phyloP scores from a whole-genome alignment of 225 moss, liverwort and hornwort species.

The Pleurozium schreberi region DNA sequence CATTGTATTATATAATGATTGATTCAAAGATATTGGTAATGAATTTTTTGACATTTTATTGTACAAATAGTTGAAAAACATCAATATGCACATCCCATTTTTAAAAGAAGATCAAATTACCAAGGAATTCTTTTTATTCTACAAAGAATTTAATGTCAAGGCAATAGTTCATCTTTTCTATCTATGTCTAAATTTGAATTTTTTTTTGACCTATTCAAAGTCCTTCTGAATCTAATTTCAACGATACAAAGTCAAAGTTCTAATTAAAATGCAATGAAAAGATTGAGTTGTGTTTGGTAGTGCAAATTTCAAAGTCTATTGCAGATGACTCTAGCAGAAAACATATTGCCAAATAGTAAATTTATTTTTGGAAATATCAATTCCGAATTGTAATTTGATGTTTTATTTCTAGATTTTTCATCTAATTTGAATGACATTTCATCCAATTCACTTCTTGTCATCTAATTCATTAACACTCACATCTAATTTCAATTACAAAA shows the following conservation, averaged over 20 bases:
- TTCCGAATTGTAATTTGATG: neutral
- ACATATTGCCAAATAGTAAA: neutral
- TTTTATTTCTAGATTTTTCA: neutral
- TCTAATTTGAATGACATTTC: neutral
- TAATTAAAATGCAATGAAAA: neutral
- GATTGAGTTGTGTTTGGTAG: accelerated
- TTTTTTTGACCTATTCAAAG: neutral
- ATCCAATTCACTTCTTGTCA: neutral
- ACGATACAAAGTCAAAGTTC: neutral
- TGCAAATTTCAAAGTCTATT: neutral
- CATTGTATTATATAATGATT: no score
- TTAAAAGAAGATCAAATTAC: no score
- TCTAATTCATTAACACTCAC: neutral
- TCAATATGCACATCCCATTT: no score
- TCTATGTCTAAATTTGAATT: no score
- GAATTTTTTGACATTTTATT: no score
- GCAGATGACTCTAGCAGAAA: neutral
- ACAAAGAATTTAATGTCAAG: no score
- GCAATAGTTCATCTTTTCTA: no score
- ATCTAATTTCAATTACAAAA: neutral
- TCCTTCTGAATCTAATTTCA: neutral
- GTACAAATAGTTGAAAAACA: no score
- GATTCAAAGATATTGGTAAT: no score
- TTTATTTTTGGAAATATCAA: neutral
- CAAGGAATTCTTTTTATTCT: no score